Evolutionary conservation across 1,139 yeast species (phyloP).

Genomic region (Sugiyamaella novakii): DNA sequence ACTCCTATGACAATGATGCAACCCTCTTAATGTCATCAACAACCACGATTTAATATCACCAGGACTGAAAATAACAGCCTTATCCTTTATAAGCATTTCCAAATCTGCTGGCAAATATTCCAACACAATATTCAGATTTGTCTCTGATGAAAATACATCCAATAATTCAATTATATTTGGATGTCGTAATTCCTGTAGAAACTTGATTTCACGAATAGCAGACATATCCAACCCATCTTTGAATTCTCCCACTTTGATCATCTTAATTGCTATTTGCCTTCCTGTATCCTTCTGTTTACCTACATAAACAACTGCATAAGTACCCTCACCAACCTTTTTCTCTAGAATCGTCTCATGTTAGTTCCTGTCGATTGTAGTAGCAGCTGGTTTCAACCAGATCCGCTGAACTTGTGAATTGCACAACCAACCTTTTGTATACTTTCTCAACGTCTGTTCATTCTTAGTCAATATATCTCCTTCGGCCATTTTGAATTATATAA

Average conservation of each 20-base stretch:
- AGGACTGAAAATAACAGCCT: conserved; percentile 71
- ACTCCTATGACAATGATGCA: conserved; percentile 93
- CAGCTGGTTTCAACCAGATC: conserved; percentile 10
- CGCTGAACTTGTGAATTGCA: conserved; percentile 1
- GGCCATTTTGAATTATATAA: no score
- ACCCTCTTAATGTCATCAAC: conserved; percentile 88
- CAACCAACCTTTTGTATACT: conserved; percentile 39
- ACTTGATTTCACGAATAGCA: conserved; percentile 93
- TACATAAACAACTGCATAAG: conserved; percentile 94
- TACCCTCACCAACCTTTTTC: conserved; percentile 96
- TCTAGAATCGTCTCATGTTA: conserved; percentile 44
- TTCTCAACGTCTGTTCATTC: conserved; percentile 31
- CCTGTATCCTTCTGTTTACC: conserved; percentile 57
- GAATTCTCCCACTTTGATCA: conserved; percentile 91
- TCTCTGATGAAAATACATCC: conserved; percentile 75
- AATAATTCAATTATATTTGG: conserved; percentile 81
- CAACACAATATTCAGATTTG: conserved; percentile 79
- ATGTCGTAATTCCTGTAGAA: conserved; percentile 83
- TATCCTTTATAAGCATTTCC: conserved; percentile 86
- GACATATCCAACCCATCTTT: conserved; percentile 98
- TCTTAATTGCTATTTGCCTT: conserved; percentile 84
- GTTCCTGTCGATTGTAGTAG: neutral
- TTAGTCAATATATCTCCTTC: neutral
- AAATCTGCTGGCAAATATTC: conserved; percentile 92
- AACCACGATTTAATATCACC: conserved; percentile 94